Percentiles rank a stretch among this genome's conserved stretches.
These are phyloP conservation scores for Fraxinus latifolia DNA, from an alignment of 305 asterid genomes.

Conservation along the genomic window DNA sequence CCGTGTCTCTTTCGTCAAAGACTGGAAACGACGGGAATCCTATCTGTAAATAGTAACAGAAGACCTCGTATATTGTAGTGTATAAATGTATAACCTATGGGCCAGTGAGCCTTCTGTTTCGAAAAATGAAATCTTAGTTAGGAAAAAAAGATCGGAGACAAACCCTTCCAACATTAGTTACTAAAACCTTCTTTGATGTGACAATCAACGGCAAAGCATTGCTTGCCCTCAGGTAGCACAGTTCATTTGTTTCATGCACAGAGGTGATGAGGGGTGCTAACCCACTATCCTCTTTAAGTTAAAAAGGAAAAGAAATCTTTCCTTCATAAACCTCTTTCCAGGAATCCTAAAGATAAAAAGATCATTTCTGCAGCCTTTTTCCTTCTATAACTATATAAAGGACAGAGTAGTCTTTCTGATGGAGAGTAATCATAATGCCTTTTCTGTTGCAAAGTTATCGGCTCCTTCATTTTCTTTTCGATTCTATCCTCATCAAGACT, in stretches of 20 bases:
- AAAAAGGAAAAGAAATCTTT: neutral
- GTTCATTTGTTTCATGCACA: neutral
- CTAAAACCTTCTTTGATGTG: neutral
- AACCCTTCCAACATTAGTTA: neutral
- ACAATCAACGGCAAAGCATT: neutral
- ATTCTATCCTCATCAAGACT: conserved; percentile 8
- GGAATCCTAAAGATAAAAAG: conserved; percentile 23
- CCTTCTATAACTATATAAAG: conserved; percentile 3
- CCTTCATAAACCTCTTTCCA: conserved; percentile 18
- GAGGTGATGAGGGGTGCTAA: neutral
- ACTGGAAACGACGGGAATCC: neutral
- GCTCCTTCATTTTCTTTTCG: neutral
- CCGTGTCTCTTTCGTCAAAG: neutral
- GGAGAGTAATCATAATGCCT: conserved; percentile 10
- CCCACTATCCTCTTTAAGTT: neutral
- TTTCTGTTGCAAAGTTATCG: conserved; percentile 17
- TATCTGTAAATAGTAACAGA: neutral
- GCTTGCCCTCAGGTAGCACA: neutral
- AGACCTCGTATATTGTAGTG: neutral
- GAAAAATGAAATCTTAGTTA: neutral
- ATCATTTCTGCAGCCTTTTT: conserved; percentile 9
- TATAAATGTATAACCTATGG: neutral
- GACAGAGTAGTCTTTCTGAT: conserved; percentile 5
- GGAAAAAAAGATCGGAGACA: neutral
- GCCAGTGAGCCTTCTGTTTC: neutral